Conservation (phyloP, 129 eudicot genomes). For the Flaveria sonorensis region DNA sequence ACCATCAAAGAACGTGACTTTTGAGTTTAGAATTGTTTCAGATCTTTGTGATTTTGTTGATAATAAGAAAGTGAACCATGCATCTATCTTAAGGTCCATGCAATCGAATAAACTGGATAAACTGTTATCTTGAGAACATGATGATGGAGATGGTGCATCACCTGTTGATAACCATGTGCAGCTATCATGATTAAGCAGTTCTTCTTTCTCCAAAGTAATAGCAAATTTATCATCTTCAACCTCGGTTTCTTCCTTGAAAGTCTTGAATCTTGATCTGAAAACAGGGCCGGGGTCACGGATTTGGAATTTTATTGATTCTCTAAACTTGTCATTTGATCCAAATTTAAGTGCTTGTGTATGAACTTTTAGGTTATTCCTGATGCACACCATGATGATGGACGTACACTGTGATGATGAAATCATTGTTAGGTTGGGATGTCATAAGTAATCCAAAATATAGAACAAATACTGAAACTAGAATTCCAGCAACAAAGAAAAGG, state of each 20-base stretch:
- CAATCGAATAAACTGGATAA: slow-evolving; percentile 20
- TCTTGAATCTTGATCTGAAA: slow-evolving; percentile 29
- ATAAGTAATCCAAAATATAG: slow-evolving; percentile 9
- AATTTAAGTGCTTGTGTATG: slow-evolving; percentile 21
- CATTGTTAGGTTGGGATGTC: slow-evolving; percentile 7
- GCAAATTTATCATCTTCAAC: slow-evolving; percentile 31
- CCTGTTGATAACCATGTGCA: slow-evolving; percentile 49
- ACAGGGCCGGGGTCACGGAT: slow-evolving; percentile 33
- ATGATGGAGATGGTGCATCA: slow-evolving; percentile 38
- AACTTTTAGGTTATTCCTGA: not conserved
- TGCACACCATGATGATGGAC: slow-evolving; percentile 21
- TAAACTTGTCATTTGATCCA: slow-evolving; percentile 21
- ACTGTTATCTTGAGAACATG: slow-evolving; percentile 30
- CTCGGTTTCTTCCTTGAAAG: slow-evolving; percentile 10
- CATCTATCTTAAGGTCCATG: slow-evolving; percentile 33
- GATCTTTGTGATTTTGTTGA: slow-evolving; percentile 34
- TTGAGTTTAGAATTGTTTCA: not conserved
- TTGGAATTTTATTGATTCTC: slow-evolving; percentile 17
- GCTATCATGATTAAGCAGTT: slow-evolving; percentile 36
- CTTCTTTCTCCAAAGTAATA: slow-evolving; percentile 29
- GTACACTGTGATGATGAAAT: not conserved
- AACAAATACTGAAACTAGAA: slow-evolving; percentile 11
- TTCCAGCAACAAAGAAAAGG: slow-evolving; percentile 12
- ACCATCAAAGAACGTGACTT: slow-evolving; percentile 41
- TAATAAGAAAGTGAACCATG: slow-evolving; percentile 33